These are phyloP conservation scores for Oxytropis ochrocephala DNA, from an alignment of 306 rosid genomes.

Conservation along the genomic window DNA sequence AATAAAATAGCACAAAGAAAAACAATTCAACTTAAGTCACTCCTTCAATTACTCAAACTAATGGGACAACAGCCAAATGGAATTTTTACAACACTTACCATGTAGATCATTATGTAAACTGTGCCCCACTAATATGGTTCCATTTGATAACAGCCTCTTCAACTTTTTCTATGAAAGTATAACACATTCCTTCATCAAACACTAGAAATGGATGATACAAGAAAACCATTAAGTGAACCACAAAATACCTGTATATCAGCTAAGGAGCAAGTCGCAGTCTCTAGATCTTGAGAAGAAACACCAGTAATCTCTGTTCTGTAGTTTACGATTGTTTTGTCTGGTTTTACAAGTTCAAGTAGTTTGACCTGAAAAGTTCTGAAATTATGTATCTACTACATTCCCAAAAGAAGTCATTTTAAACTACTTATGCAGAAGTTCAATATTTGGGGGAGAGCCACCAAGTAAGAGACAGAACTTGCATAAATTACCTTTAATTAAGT, in stretches of 20 bases:
- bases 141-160: conserved; percentile 48
- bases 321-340: conserved; percentile 51
- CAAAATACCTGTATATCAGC: conserved; percentile 62
- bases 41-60: not conserved
- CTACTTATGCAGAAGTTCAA: not conserved
- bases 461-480: not conserved
- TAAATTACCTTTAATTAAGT: conserved; percentile 55
- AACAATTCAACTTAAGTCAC: not conserved
- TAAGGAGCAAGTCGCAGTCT: conserved; percentile 53
- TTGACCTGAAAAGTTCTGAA: conserved; percentile 54
- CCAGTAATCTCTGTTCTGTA: conserved; percentile 83
- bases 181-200: conserved; percentile 22
- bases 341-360: conserved; percentile 61
- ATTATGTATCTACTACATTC: conserved; percentile 9
- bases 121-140: conserved; percentile 83
- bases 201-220: not conserved
- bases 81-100: conserved; percentile 34
- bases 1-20: not conserved
- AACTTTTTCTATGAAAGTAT: conserved; percentile 43
- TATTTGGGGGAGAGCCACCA: not conserved
- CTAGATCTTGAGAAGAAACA: conserved; percentile 55
- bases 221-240: conserved; percentile 17
- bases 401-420: not conserved
- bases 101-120: conserved; percentile 71
- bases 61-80: not conserved